phyloP scores from a whole-genome alignment of 768 basidiomycete species.

The Lyophyllum atratum region DNA sequence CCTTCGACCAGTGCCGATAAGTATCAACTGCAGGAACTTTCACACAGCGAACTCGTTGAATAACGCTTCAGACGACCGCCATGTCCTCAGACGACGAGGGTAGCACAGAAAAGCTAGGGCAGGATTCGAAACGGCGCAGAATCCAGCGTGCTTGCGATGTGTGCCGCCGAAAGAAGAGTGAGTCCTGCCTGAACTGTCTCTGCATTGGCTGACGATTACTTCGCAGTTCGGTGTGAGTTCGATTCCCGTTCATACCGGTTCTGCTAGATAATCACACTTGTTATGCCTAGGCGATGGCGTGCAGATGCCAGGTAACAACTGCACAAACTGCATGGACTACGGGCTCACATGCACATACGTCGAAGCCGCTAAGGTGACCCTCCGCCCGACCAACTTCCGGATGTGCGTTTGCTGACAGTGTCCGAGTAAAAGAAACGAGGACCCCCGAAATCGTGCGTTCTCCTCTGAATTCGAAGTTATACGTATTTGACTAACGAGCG shows the following conservation, averaged over 20 bases:
- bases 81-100: not conserved
- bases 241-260: not conserved
- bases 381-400: not conserved
- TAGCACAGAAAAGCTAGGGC: not conserved
- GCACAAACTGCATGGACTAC: constrained; percentile 70
- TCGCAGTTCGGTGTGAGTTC: constrained; percentile 61
- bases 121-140: constrained; percentile 46
- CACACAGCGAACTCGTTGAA: not conserved
- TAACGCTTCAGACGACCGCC: not conserved
- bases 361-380: constrained; percentile 64
- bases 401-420: not conserved
- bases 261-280: not conserved
- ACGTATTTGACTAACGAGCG: not conserved
- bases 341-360: constrained; percentile 68
- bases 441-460: constrained; percentile 57
- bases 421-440: constrained; percentile 46
- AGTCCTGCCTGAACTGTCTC: constrained; percentile 20
- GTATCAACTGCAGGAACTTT: not conserved
- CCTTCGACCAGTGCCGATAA: not conserved
- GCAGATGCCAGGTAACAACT: constrained; percentile 61
- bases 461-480: not conserved
- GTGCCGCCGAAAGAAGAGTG: constrained; percentile 84
- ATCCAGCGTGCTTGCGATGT: constrained; percentile 81
- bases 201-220: not conserved
- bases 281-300: constrained; percentile 61